These are phyloP conservation scores for Termitomyces heimii DNA, from an alignment of 768 basidiomycete species.

Conservation along the genomic window DNA sequence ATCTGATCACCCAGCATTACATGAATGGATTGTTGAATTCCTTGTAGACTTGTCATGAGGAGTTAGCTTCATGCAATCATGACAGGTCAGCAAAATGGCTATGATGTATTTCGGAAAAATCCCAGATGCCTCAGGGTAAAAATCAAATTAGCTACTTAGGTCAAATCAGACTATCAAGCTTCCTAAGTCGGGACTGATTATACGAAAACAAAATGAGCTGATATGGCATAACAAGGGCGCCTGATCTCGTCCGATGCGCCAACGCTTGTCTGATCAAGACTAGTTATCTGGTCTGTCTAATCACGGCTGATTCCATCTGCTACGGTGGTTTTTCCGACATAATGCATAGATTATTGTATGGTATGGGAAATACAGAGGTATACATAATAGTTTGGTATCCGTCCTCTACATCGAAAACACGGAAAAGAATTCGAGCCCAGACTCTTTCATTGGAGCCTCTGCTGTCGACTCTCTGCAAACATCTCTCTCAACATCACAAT, in stretches of 20 bases:
- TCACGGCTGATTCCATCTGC: too few relatives aligned
- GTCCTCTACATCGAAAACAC: background rate
- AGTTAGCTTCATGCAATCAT: background rate
- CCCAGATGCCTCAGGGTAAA: too few relatives aligned
- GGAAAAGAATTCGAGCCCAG: background rate
- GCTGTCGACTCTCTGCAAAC: background rate
- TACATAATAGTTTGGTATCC: background rate
- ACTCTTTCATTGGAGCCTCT: background rate
- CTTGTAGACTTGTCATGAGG: background rate
- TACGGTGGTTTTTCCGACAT: too few relatives aligned
- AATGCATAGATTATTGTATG: background rate
- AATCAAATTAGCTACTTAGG: too few relatives aligned
- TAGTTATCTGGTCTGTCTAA: too few relatives aligned
- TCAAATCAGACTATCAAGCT: too few relatives aligned
- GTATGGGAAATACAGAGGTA: background rate
- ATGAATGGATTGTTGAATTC: background rate
- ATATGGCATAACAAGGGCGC: too few relatives aligned
- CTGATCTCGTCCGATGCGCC: too few relatives aligned
- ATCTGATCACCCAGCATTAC: background rate
- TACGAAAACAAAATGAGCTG: too few relatives aligned
- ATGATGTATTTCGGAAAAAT: too few relatives aligned
- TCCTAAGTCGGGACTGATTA: too few relatives aligned
- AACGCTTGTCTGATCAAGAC: too few relatives aligned
- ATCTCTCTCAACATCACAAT: slow-evolving; percentile 3
- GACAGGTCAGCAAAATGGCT: background rate